Evolutionary conservation across 73 alveolate genomes (phyloP).

Genomic region (Tetrahymena borealis): DNA sequence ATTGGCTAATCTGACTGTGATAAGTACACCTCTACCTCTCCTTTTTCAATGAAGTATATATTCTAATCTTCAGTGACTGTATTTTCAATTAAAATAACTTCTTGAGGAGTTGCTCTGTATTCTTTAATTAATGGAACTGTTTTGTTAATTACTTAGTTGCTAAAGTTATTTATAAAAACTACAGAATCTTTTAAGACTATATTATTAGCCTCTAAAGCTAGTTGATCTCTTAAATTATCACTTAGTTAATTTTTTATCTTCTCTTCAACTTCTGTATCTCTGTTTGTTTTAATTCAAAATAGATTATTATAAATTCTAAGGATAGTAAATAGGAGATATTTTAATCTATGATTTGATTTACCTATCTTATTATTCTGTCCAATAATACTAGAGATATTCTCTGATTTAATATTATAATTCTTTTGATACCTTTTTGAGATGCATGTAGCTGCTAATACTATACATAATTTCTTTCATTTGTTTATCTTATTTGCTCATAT

Average conservation of each 20-base stretch:
- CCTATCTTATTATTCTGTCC: neutral
- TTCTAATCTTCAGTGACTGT: neutral
- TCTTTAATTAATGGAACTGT: neutral
- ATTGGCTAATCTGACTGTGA: neutral
- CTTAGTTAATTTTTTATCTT: neutral
- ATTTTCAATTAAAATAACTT: neutral
- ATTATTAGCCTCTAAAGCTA: neutral
- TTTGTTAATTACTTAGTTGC: neutral
- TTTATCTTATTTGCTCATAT: neutral
- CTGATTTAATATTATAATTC: neutral
- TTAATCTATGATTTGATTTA: neutral
- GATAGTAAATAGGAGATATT: neutral
- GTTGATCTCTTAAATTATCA: neutral
- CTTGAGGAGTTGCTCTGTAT: neutral
- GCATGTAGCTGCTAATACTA: neutral
- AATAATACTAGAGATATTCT: neutral
- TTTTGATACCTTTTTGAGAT: neutral
- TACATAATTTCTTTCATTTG: neutral
- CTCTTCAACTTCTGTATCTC: neutral
- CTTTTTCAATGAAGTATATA: neutral
- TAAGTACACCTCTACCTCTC: neutral
- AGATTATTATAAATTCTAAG: neutral
- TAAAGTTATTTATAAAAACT: neutral
- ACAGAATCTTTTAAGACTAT: neutral
- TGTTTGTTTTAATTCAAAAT: neutral